Conservation (phyloP, 345 rosid genomes). For the Alliaria petiolata region DNA sequence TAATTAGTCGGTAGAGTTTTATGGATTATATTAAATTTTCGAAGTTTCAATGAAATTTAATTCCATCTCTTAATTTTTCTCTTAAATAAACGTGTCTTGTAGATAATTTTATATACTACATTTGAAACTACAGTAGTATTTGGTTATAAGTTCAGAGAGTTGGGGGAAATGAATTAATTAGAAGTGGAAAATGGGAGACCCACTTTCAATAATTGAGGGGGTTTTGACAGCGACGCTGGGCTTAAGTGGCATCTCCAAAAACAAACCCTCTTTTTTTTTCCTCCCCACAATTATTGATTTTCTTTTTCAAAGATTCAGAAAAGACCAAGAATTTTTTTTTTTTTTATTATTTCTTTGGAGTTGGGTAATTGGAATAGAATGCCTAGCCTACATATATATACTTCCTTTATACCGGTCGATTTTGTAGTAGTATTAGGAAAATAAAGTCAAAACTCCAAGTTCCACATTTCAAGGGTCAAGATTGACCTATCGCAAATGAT, state of each 20-base stretch:
- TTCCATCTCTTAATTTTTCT: background rate
- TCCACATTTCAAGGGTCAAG: constrained; percentile 20
- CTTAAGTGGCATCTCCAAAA: constrained; percentile 37
- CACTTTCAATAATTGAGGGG: constrained; percentile 29
- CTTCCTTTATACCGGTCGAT: constrained; percentile 3
- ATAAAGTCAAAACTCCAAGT: constrained; percentile 17
- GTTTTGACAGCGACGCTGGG: constrained; percentile 28
- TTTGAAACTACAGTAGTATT: background rate
- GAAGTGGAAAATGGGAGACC: constrained; percentile 27
- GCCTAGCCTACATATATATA: background rate
- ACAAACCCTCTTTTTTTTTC: constrained; percentile 14
- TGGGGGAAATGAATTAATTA: constrained; percentile 22
- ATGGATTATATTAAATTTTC: background rate
- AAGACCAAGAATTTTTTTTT: constrained; percentile 10
- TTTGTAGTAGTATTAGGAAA: background rate
- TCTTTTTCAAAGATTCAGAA: constrained; percentile 31
- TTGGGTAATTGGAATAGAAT: constrained; percentile 18
- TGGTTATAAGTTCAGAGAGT: background rate
- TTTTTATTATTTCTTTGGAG: background rate
- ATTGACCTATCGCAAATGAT: constrained; percentile 5
- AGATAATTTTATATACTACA: constrained; percentile 1
- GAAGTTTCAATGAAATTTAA: constrained; percentile 4
- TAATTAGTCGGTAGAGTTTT: background rate
- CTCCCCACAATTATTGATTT: constrained; percentile 28
- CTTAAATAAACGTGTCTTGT: background rate